phyloP scores from a whole-genome alignment of 371 early-diverging fungal genomes.

The Mortierella polycephala region DNA sequence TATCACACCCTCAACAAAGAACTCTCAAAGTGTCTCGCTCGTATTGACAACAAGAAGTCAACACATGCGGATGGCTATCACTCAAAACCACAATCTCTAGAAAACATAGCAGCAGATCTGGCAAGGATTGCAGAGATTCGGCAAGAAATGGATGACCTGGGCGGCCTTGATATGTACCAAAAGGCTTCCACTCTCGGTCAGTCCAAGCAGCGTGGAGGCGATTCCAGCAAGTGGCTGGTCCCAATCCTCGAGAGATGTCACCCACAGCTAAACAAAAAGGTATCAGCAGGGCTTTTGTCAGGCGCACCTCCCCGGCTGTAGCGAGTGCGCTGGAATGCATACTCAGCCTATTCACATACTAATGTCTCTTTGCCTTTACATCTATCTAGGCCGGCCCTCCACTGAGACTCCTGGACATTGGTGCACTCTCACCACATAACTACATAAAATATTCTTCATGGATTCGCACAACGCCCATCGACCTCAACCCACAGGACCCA shows the following conservation, averaged over 20 bases:
- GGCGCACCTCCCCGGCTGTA: too few species aligned
- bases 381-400: constrained; percentile 26
- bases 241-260: constrained; percentile 56
- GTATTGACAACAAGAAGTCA: constrained; percentile 22
- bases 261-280: constrained; percentile 38
- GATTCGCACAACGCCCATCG: constrained; percentile 81
- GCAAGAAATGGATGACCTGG: constrained; percentile 80
- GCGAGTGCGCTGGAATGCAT: background rate
- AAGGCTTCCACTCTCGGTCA: constrained; percentile 85
- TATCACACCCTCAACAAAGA: constrained; percentile 83
- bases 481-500: constrained; percentile 86
- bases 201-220: constrained; percentile 83
- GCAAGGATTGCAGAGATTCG: constrained; percentile 57
- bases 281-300: background rate
- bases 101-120: constrained; percentile 18
- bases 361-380: background rate
- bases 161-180: constrained; percentile 91
- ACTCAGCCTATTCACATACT: background rate
- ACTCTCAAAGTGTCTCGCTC: constrained; percentile 59
- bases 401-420: constrained; percentile 85
- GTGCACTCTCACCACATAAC: constrained; percentile 82
- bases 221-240: constrained; percentile 87
- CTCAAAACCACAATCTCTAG: background rate
- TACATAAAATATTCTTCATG: constrained; percentile 74
- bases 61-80: background rate